Base-by-base conservation (phyloP, 176 grass and related monocot species). In the Eragrostis nindensis region DNA sequence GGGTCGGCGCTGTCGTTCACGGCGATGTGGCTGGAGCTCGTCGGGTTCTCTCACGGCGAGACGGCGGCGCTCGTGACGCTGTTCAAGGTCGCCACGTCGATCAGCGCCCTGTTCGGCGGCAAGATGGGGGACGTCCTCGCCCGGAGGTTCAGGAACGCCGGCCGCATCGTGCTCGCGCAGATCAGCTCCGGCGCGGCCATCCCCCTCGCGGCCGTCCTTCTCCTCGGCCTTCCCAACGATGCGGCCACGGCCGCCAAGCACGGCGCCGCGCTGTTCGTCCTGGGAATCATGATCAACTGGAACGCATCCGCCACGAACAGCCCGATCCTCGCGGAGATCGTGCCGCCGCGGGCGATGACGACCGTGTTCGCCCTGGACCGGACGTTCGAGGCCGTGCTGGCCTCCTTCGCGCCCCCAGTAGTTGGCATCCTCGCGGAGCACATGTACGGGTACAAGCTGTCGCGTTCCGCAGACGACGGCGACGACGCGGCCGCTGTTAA, bases 151-250 rank as follows among this genome's bases (percentile, higher is more conserved):
- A 29, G 0, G 17, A 63, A 63, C 75, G 46, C 59, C 2, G 74
- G 75, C 41, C 75, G 59, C 42, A 77, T 77, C 59, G 75, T 77
- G 2, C 75, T 77, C 24, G 64, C 75, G 25, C 75, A 77, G 57
- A 64, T 77, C 60, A 77, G 75, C 75, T 77, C 75, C 17, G 43
- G 59, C 1, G 48, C 75, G 3, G 60, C 75, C 5, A 77, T 77
- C 26, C 75, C 75, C 0, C 75, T 77, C 59, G 11, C 59, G 17
- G 42, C 24, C 16, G 11, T 77, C 17, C 59, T 77, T 17, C 75
- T 77, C 43, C 57, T 77, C 75, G 75, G 17, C 17, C 75, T 77
- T 17, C 75, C 75, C 75, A 77, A 64, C 26, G 75, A 77, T 59
- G 7, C 75, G 5, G 21, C 59, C 59, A 48, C 42, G 17, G 29